A percentile compares a stretch with the other conserved stretches of the same genome.
phyloP scores from a whole-genome alignment of 352 stramenopile species.

The Phytophthora kernoviae region DNA sequence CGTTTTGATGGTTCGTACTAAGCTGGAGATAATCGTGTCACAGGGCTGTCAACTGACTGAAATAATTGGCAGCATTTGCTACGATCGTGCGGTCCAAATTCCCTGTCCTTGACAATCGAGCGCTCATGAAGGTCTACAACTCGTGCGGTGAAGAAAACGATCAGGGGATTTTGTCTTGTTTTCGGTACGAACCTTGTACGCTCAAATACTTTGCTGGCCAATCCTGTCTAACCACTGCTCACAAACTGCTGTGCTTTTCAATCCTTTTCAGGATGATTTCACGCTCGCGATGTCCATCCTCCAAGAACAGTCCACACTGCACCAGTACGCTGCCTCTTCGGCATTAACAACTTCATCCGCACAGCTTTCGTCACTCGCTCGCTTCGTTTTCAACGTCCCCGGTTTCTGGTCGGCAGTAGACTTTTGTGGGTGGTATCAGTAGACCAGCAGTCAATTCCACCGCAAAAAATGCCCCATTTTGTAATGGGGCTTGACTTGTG shows the following conservation, averaged over 20 bases:
- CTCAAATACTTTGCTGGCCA: constrained; percentile 10
- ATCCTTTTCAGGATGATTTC: constrained; percentile 57
- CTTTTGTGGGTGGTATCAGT: not conserved
- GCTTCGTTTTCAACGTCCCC: constrained; percentile 15
- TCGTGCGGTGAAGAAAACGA: constrained; percentile 84
- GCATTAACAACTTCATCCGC: constrained; percentile 22
- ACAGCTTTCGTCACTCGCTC: constrained; percentile 9
- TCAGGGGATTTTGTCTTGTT: constrained; percentile 68
- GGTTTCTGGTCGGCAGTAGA: constrained; percentile 14
- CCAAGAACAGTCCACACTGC: constrained; percentile 58
- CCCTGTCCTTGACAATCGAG: constrained; percentile 46
- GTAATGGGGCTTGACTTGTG: not conserved
- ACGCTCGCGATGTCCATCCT: constrained; percentile 62
- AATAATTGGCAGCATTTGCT: constrained; percentile 45
- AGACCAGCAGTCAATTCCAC: not conserved
- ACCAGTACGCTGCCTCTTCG: constrained; percentile 31
- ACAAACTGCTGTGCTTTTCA: not conserved
- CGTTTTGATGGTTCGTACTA: constrained; percentile 44
- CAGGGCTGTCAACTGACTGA: constrained; percentile 1
- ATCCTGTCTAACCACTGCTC: not conserved
- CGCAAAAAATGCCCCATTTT: not conserved
- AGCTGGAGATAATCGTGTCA: not conserved
- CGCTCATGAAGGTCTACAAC: constrained; percentile 74
- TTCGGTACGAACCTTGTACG: constrained; percentile 40
- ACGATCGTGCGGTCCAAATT: constrained; percentile 64